Evolutionary conservation across 2,329 filamentous ascomycete species (phyloP), one percentile per base, ranked within the genome.

Genomic region (Paracoccidioides brasiliensis): DNA sequence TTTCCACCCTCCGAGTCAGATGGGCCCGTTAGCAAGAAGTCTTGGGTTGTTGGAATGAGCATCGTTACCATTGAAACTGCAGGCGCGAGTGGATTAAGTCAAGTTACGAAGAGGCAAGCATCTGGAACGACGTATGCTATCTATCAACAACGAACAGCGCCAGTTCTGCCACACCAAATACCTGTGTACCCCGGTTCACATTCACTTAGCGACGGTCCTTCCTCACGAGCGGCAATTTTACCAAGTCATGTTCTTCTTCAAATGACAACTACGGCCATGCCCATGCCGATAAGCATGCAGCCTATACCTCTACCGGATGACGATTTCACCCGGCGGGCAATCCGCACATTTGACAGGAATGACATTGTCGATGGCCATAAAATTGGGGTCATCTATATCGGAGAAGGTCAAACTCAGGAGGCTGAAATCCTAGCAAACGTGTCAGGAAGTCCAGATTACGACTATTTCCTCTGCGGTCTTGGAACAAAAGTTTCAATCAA

Each of bases 351-450:
- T 68, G 93, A 98, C 69, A 83, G 85, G 37, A 94, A 83, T 61
- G 86, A 91, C 41, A 90, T 89, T 7, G 85, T 98, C 4, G 93
- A 98, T 69, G 90, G 90, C 5, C 90, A 97, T 76, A 96, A 95
- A 70, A 86, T 95, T 44, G 93, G 93, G 14, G 86, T 98, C 28
- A 84, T 98, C 43, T 98, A 96, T 69, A 85, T 97, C 60, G 90
- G 86, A 54, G 85, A 94, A 63, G 85, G 86, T 5, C 93, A 98
- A 70, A 88, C 81, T 0, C 73, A 83, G 1, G 93, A 97, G 69
- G 75, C 78, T 0, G 88, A 94, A 55, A 95, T 97, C 40, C 78
- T 98, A 33, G 80, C 86, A 63, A 98, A 98, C 62, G 82, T 87
- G 3, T 84, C 82, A 35, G 93, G 93, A 32, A 95, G 89, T 60